phyloP scores from a whole-genome alignment of 805 yeast species.

The Monosporozyma unispora region DNA sequence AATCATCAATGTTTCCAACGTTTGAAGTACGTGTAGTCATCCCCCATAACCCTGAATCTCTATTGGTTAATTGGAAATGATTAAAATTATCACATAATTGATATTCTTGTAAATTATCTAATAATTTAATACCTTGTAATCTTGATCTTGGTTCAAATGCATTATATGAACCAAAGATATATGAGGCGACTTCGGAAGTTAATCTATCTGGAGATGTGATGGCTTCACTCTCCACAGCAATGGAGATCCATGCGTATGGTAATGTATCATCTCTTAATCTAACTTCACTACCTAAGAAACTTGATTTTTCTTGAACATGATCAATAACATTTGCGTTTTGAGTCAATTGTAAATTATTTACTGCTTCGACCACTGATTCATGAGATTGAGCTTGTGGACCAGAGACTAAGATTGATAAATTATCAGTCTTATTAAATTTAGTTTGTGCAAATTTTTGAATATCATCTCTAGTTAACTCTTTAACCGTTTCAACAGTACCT shows the following conservation, averaged over 20 bases:
- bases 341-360: slow-evolving; percentile 35
- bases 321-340: too few relatives aligned
- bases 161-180: slow-evolving; percentile 46
- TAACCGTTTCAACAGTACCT: slow-evolving; percentile 63
- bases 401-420: slow-evolving; percentile 40
- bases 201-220: slow-evolving; percentile 53
- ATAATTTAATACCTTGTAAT: slow-evolving; percentile 59
- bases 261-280: slow-evolving; percentile 83
- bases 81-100: slow-evolving; percentile 63
- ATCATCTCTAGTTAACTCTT: slow-evolving; percentile 51
- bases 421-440: slow-evolving; percentile 34
- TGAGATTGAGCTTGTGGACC: slow-evolving; percentile 47
- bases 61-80: slow-evolving; percentile 65
- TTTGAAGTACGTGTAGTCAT: slow-evolving; percentile 58
- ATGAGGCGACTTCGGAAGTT: slow-evolving; percentile 66
- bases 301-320: slow-evolving; percentile 32
- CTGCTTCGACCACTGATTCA: slow-evolving; percentile 58
- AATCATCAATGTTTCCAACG: slow-evolving; percentile 57
- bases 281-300: slow-evolving; percentile 78
- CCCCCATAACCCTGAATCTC: slow-evolving; percentile 82
- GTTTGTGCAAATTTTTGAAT: slow-evolving; percentile 44
- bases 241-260: slow-evolving; percentile 69
- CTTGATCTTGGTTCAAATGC: slow-evolving; percentile 48
- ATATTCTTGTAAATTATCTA: slow-evolving; percentile 59
- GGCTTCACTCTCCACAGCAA: slow-evolving; percentile 70